phyloP scores from a whole-genome alignment of 73 alveolate species.

The Urostyla sp. region DNA sequence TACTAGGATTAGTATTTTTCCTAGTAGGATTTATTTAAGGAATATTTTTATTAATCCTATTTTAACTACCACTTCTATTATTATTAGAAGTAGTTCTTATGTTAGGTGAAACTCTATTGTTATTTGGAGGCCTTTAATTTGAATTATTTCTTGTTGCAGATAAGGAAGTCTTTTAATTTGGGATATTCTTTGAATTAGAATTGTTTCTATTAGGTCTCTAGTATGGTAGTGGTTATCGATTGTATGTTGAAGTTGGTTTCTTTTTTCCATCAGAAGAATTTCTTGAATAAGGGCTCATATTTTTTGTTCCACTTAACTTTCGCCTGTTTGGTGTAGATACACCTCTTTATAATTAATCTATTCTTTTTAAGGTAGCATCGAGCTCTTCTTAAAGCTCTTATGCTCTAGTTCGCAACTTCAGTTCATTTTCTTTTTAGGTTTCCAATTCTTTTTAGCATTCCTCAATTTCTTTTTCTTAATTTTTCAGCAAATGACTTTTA shows the following conservation, averaged over 20 bases:
- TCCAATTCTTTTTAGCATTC: slow-evolving; percentile 44
- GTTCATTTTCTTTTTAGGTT: slow-evolving; percentile 36
- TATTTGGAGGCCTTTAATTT: neutral
- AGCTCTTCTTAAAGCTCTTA: slow-evolving; percentile 65
- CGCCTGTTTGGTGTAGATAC: slow-evolving; percentile 7
- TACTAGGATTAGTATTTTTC: neutral
- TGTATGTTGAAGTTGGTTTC: neutral
- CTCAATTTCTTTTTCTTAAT: slow-evolving; percentile 44
- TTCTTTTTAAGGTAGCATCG: slow-evolving; percentile 46
- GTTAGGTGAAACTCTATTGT: slow-evolving; percentile 2
- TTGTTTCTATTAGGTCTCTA: neutral
- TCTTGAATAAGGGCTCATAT: slow-evolving; percentile 44
- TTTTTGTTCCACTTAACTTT: neutral
- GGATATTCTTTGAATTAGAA: no score
- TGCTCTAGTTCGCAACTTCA: slow-evolving; percentile 51
- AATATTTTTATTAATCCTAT: neutral
- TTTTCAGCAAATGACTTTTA: slow-evolving; percentile 1
- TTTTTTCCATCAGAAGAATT: neutral
- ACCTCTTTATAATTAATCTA: slow-evolving; percentile 52
- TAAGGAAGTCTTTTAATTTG: neutral
- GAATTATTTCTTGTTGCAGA: neutral
- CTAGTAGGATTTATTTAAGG: neutral
- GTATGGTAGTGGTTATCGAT: neutral
- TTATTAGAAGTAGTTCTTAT: slow-evolving; percentile 32
- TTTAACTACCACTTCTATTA: slow-evolving; percentile 38